A percentile compares a stretch with the other conserved stretches of the same genome.
Evolutionary conservation across 768 basidiomycete genomes (phyloP).

Genomic region (Suillus discolor): DNA sequence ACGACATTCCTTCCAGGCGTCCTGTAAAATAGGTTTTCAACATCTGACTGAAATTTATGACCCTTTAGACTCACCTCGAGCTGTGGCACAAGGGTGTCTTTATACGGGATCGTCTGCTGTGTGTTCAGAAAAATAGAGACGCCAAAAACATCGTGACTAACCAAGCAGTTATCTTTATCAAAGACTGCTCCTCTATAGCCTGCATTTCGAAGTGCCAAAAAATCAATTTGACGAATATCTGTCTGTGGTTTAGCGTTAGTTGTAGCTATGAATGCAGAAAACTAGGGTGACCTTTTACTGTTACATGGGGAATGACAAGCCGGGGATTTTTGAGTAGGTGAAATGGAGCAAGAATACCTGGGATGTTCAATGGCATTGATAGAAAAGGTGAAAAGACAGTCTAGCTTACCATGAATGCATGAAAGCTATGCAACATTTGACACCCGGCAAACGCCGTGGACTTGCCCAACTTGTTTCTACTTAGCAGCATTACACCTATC

Average conservation of each 20-base stretch:
- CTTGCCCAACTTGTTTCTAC: neutral
- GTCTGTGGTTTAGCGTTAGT: slow-evolving; percentile 40
- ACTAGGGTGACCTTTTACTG: slow-evolving; percentile 59
- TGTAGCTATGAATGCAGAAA: slow-evolving; percentile 5
- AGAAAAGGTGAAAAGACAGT: neutral
- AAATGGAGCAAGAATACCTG: slow-evolving; percentile 69
- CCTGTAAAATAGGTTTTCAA: slow-evolving; percentile 38
- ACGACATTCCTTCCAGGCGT: slow-evolving; percentile 75
- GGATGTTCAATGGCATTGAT: slow-evolving; percentile 72
- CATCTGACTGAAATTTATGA: neutral
- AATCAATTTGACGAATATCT: slow-evolving; percentile 89
- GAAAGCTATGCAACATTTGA: neutral
- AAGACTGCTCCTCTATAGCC: slow-evolving; percentile 92
- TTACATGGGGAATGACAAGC: slow-evolving; percentile 63
- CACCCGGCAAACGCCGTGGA: neutral
- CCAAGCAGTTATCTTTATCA: slow-evolving; percentile 98
- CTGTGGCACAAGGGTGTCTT: slow-evolving; percentile 76
- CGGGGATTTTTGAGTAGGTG: slow-evolving; percentile 72
- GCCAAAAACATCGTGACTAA: slow-evolving; percentile 37
- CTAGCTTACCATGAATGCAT: neutral
- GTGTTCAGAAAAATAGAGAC: neutral
- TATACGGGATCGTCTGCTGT: slow-evolving; percentile 74
- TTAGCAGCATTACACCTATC: neutral
- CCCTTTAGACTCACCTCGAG: slow-evolving; percentile 53
- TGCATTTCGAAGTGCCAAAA: slow-evolving; percentile 63